phyloP scores from a whole-genome alignment of 2,329 filamentous ascomycete genomes.

The Lachnellula subtilissima region DNA sequence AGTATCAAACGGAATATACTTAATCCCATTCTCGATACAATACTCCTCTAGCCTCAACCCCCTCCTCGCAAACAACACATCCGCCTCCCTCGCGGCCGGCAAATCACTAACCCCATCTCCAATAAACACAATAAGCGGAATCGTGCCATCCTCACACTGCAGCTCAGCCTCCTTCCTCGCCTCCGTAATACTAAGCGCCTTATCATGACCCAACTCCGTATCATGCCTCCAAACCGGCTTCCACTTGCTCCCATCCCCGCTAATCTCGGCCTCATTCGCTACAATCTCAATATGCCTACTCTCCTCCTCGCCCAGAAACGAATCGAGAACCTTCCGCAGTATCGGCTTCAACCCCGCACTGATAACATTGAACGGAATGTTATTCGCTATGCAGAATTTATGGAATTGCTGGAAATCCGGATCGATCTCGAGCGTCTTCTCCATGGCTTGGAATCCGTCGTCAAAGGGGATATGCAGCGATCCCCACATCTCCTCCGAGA shows the following conservation, averaged over 20 bases:
- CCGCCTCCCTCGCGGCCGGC: slow-evolving; percentile 59
- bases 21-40: slow-evolving; percentile 56
- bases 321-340: slow-evolving; percentile 55
- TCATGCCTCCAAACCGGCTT: slow-evolving; percentile 65
- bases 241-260: slow-evolving; percentile 54
- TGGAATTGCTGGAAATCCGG: slow-evolving; percentile 60
- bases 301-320: slow-evolving; percentile 58
- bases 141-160: slow-evolving; percentile 53
- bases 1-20: slow-evolving; percentile 59
- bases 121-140: slow-evolving; percentile 65
- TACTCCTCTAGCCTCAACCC: slow-evolving; percentile 62
- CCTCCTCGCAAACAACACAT: slow-evolving; percentile 63
- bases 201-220: slow-evolving; percentile 61
- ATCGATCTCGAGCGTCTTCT: slow-evolving; percentile 57
- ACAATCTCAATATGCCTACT: slow-evolving; percentile 60
- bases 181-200: slow-evolving; percentile 59
- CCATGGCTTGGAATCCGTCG: slow-evolving; percentile 61
- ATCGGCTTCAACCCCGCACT: slow-evolving; percentile 64
- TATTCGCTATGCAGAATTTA: slow-evolving; percentile 56
- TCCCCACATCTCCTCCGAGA: slow-evolving; percentile 69
- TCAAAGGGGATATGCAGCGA: slow-evolving; percentile 63
- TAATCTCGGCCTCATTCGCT: slow-evolving; percentile 61
- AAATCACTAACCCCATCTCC: slow-evolving; percentile 66
- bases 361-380: slow-evolving; percentile 66
- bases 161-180: slow-evolving; percentile 51